These are phyloP conservation scores for Cubamyces lactineus DNA, from an alignment of 768 basidiomycete species.

Conservation along the genomic window DNA sequence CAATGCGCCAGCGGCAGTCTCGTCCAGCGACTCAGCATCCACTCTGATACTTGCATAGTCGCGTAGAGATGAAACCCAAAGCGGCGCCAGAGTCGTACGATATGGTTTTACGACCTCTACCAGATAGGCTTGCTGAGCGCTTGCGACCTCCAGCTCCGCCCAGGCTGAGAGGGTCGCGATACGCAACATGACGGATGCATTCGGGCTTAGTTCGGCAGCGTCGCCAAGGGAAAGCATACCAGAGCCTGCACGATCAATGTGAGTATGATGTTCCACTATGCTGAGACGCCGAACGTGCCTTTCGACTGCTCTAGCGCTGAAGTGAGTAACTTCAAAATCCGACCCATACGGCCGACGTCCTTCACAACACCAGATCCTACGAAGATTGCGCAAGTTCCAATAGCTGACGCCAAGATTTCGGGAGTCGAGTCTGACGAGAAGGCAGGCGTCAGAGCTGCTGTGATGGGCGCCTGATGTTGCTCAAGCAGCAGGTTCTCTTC, in stretches of 20 bases:
- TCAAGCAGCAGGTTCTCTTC: constrained; percentile 89
- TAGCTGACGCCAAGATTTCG: constrained; percentile 90
- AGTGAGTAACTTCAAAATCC: constrained; percentile 88
- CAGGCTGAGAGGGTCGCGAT: constrained; percentile 93
- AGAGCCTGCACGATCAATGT: constrained; percentile 54
- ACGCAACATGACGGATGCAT: constrained; percentile 92
- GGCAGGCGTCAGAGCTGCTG: constrained; percentile 94
- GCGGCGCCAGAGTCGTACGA: constrained; percentile 66
- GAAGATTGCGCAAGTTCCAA: constrained; percentile 92
- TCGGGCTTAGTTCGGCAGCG: constrained; percentile 84
- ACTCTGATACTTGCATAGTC: constrained; percentile 92
- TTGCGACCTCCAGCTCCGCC: constrained; percentile 89
- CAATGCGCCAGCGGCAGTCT: constrained; percentile 70
- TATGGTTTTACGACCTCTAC: constrained; percentile 83
- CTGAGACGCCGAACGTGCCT: constrained; percentile 48
- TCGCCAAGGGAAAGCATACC: constrained; percentile 87
- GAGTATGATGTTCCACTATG: not conserved
- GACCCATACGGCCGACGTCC: constrained; percentile 89
- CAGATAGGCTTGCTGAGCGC: constrained; percentile 73
- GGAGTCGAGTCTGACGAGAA: constrained; percentile 96
- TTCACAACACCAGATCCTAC: constrained; percentile 95
- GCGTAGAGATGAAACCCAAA: constrained; percentile 88
- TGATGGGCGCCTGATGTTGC: constrained; percentile 98
- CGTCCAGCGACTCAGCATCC: constrained; percentile 85
- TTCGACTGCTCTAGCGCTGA: constrained; percentile 88